These are phyloP conservation scores for Brettanomyces nanus DNA, from an alignment of 805 yeast genomes.

Conservation along the genomic window DNA sequence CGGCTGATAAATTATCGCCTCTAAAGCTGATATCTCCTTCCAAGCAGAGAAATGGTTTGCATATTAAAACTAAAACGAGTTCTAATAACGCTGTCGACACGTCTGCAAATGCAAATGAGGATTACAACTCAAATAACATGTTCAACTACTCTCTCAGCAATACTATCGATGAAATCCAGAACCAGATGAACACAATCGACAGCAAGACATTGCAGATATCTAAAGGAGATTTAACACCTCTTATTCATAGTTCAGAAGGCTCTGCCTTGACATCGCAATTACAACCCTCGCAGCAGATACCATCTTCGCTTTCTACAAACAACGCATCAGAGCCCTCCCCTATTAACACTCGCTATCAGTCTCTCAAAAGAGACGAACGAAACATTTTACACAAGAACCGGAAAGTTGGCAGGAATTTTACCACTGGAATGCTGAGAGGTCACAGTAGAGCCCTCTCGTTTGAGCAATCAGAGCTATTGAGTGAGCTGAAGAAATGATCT, in stretches of 20 bases:
- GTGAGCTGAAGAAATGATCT: constrained; percentile 29
- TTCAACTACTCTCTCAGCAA: constrained; percentile 25
- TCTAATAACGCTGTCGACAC: neutral
- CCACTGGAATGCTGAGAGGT: constrained; percentile 7
- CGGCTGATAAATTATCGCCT: neutral
- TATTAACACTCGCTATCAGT: constrained; percentile 7
- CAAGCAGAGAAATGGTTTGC: neutral
- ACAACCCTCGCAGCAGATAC: neutral
- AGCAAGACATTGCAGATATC: neutral
- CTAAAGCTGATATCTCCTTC: neutral
- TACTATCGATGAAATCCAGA: constrained; percentile 26
- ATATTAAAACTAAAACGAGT: neutral
- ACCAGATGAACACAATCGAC: constrained; percentile 17
- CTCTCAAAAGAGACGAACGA: constrained; percentile 3
- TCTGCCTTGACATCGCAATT: too few species aligned
- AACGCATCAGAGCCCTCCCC: neutral
- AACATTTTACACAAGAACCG: neutral
- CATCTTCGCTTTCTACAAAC: too few species aligned
- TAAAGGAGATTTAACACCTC: neutral
- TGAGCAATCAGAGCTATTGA: constrained; percentile 45
- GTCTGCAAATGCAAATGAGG: constrained; percentile 14
- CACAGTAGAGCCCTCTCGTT: constrained; percentile 35
- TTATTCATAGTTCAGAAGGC: neutral
- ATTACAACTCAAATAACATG: constrained; percentile 24
- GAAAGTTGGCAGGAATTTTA: constrained; percentile 11